Conservation (phyloP, 1,284 basidiomycete genomes). For the Cryptococcus maquisensis region DNA sequence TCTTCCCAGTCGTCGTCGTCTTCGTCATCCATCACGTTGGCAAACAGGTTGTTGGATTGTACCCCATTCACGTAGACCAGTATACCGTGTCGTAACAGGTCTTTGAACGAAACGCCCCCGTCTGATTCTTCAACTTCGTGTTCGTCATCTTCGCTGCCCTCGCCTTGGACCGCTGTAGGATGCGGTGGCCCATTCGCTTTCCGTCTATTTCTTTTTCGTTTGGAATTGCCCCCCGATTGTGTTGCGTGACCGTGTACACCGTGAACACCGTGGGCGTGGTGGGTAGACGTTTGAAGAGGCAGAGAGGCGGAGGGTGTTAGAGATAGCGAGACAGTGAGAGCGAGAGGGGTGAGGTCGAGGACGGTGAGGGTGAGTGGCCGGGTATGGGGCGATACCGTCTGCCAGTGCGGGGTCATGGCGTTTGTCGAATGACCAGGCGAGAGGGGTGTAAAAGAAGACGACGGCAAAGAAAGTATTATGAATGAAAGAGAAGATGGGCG, state of each 20-base stretch:
- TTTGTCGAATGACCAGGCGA: slow-evolving; percentile 15
- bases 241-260: slow-evolving; percentile 3
- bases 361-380: slow-evolving; percentile 46
- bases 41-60: slow-evolving; percentile 47
- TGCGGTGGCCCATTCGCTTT: not conserved
- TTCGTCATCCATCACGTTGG: slow-evolving; percentile 45
- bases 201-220: slow-evolving; percentile 6
- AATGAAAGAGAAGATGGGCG: too few relatives aligned
- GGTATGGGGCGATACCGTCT: slow-evolving; percentile 43
- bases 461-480: too few relatives aligned
- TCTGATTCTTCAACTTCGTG: slow-evolving; percentile 21
- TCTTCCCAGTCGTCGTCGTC: slow-evolving; percentile 28
- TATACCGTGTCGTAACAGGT: slow-evolving; percentile 46
- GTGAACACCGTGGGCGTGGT: slow-evolving; percentile 18
- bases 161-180: slow-evolving; percentile 20
- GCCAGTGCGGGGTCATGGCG: slow-evolving; percentile 39
- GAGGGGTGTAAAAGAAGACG: too few relatives aligned
- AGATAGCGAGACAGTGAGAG: slow-evolving; percentile 46
- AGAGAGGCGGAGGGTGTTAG: slow-evolving; percentile 25
- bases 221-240: not conserved
- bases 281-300: slow-evolving; percentile 2
- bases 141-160: slow-evolving; percentile 32
- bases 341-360: slow-evolving; percentile 47
- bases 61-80: slow-evolving; percentile 47
- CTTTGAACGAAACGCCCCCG: slow-evolving; percentile 38